Evolutionary conservation across 179 eudicot species (phyloP).

Genomic region (Beta lomatogona): DNA sequence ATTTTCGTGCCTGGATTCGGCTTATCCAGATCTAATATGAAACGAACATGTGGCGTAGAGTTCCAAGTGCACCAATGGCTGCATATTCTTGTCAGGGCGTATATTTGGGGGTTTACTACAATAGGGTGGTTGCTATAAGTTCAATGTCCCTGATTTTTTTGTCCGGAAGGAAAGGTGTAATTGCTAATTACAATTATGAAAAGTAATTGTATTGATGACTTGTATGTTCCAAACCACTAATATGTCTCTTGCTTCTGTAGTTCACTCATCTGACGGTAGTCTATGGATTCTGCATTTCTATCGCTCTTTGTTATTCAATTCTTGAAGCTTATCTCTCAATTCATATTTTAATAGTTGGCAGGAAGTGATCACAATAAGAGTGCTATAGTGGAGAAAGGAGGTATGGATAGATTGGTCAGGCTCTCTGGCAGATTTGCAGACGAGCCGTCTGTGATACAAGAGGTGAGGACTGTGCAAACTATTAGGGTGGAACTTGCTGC

Average conservation of each 20-base stretch:
- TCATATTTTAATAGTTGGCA: conserved; percentile 65
- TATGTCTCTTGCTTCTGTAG: not conserved
- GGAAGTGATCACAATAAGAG: conserved; percentile 90
- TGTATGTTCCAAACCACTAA: not conserved
- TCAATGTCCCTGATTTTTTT: not conserved
- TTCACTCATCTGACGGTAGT: conserved; percentile 10
- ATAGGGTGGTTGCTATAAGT: not conserved
- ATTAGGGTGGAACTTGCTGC: not conserved
- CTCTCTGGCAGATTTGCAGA: conserved; percentile 71
- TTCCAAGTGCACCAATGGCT: not conserved
- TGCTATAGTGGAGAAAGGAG: conserved; percentile 77
- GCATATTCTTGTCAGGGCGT: not conserved
- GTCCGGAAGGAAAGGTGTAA: not conserved
- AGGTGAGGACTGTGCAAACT: conserved; percentile 48
- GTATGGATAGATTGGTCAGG: conserved; percentile 74
- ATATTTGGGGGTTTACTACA: not conserved
- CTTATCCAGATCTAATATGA: not conserved
- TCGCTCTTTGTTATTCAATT: not conserved
- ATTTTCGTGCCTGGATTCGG: not conserved
- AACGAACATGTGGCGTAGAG: not conserved
- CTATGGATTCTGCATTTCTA: conserved; percentile 6
- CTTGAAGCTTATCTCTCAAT: not conserved
- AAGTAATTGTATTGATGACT: no score
- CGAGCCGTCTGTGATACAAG: conserved; percentile 87
- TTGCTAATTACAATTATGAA: not conserved